Conservation (phyloP, 2,329 filamentous ascomycete genomes). For the Pseudocercospora crystallina region DNA sequence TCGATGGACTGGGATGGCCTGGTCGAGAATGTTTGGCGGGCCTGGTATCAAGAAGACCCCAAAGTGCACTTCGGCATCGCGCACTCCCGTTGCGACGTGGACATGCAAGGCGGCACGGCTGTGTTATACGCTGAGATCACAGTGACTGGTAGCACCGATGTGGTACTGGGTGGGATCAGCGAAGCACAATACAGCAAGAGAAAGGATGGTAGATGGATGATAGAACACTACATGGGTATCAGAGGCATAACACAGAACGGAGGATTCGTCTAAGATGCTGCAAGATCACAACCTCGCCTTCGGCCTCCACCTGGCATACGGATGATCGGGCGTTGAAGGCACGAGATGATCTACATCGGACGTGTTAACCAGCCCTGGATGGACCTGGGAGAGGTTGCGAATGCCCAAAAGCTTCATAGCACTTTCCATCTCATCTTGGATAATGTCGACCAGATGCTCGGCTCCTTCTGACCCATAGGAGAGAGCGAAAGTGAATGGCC, state of each 20-base stretch:
- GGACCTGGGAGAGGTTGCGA: slow-evolving; percentile 57
- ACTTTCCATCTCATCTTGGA: slow-evolving; percentile 60
- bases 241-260: slow-evolving; percentile 8
- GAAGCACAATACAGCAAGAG: slow-evolving; percentile 1
- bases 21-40: background rate
- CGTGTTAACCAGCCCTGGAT: slow-evolving; percentile 58
- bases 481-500: slow-evolving; percentile 59
- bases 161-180: slow-evolving; percentile 3
- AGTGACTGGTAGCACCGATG: slow-evolving; percentile 1
- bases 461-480: slow-evolving; percentile 57
- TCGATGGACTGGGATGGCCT: slow-evolving; percentile 3
- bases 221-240: slow-evolving; percentile 2
- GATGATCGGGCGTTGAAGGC: slow-evolving; percentile 27
- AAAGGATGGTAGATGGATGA: slow-evolving; percentile 8
- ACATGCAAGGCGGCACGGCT: slow-evolving; percentile 7
- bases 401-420: slow-evolving; percentile 65
- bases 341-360: slow-evolving; percentile 51
- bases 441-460: slow-evolving; percentile 39
- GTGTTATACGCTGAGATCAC: slow-evolving; percentile 1
- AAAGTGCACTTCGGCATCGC: slow-evolving; percentile 1
- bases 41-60: slow-evolving; percentile 2
- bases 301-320: slow-evolving; percentile 21
- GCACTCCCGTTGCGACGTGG: slow-evolving; percentile 9
- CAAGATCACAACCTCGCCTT: slow-evolving; percentile 6
- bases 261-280: slow-evolving; percentile 7